phyloP scores from a whole-genome alignment of 2,329 filamentous ascomycete genomes.

The Microsporum audouinii region DNA sequence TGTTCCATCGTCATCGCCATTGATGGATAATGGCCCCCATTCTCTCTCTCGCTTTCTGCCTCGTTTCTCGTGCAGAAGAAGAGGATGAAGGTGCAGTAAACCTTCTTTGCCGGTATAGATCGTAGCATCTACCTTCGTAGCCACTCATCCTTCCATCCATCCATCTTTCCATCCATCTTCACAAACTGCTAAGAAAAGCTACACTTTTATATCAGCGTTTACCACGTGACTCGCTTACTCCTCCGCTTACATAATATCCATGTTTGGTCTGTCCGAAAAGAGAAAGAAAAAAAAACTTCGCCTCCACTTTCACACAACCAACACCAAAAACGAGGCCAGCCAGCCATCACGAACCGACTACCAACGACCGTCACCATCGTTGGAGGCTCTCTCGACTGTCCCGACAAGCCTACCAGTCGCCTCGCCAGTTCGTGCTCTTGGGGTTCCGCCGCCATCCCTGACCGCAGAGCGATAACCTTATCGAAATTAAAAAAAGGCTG shows the following conservation, averaged over 20 bases:
- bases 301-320: background rate
- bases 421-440: background rate
- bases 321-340: background rate
- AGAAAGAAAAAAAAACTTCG: background rate
- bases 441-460: background rate
- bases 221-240: constrained; percentile 1
- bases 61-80: no score
- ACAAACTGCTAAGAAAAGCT: no score
- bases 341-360: background rate
- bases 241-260: background rate
- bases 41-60: no score
- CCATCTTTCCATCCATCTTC: no score
- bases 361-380: background rate
- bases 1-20: background rate
- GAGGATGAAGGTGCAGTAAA: no score
- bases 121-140: no score
- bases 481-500: background rate
- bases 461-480: background rate
- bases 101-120: no score
- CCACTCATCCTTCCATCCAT: no score
- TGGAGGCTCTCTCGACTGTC: background rate
- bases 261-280: background rate
- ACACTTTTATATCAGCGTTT: no score
- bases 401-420: background rate
- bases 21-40: no score